Conservation (phyloP, 257 asterid genomes). For the Capsicum chinense region DNA sequence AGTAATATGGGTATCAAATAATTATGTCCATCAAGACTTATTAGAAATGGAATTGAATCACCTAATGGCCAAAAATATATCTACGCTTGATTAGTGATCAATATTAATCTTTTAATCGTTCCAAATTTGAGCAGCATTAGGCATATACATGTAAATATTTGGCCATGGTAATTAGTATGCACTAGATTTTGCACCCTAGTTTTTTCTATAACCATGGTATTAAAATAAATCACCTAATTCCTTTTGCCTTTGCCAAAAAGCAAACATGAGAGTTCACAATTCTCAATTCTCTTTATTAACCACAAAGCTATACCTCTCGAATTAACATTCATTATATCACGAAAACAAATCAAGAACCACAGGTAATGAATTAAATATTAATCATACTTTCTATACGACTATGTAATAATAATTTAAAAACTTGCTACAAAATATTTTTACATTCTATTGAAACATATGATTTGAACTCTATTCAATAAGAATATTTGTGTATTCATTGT, state of each 20-base stretch:
- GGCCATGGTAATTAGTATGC: not conserved
- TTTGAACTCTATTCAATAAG: not conserved
- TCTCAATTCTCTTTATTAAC: too few relatives aligned
- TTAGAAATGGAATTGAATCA: too few relatives aligned
- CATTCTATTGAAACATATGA: constrained; percentile 5
- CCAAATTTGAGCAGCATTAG: not conserved
- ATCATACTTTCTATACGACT: not conserved
- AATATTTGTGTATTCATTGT: constrained; percentile 11
- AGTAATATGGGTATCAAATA: too few relatives aligned
- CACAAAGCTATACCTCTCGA: too few relatives aligned
- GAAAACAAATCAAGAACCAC: not conserved
- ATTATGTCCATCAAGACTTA: too few relatives aligned
- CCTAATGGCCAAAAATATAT: too few relatives aligned
- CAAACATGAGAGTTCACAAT: too few relatives aligned
- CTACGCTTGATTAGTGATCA: not conserved
- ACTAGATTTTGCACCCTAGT: not conserved
- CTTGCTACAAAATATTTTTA: constrained; percentile 24
- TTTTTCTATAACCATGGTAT: too few relatives aligned
- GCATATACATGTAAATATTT: not conserved
- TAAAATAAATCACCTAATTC: too few relatives aligned
- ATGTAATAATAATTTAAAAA: not conserved
- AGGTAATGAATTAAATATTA: not conserved
- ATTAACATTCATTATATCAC: not conserved
- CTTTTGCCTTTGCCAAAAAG: too few relatives aligned
- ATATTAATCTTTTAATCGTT: not conserved